A percentile compares a stretch with the other conserved stretches of the same genome.
Evolutionary conservation across 495 filamentous ascomycete genomes (phyloP).

Genomic region (Trichoderma asperelloides): DNA sequence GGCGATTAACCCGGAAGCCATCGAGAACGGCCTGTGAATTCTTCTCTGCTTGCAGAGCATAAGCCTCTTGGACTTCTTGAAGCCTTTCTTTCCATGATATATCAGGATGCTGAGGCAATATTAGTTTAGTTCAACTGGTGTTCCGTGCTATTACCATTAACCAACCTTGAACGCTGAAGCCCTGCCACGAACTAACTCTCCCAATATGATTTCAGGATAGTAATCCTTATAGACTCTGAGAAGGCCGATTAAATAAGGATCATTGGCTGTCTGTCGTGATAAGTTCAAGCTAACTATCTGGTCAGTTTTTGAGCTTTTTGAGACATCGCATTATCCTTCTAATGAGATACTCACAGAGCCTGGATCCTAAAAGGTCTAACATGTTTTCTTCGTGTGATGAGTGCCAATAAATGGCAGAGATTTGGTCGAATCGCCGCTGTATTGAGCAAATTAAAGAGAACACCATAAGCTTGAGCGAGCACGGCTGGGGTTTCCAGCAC

Average conservation of each 20-base stretch:
- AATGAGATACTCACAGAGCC: slow-evolving; percentile 49
- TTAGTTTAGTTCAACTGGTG: background rate
- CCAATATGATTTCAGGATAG: slow-evolving; percentile 81
- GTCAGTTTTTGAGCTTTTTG: slow-evolving; percentile 15
- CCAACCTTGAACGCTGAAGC: slow-evolving; percentile 48
- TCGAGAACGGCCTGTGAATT: slow-evolving; percentile 26
- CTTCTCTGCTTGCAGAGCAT: slow-evolving; percentile 34
- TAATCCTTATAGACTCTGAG: slow-evolving; percentile 80
- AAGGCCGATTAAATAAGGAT: slow-evolving; percentile 69
- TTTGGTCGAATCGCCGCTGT: slow-evolving; percentile 62
- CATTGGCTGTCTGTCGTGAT: slow-evolving; percentile 54
- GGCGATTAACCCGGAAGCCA: slow-evolving; percentile 45
- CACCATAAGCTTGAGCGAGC: slow-evolving; percentile 62
- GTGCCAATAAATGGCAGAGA: slow-evolving; percentile 74
- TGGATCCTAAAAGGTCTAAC: slow-evolving; percentile 82
- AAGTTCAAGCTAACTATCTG: slow-evolving; percentile 42
- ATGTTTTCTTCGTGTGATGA: slow-evolving; percentile 78
- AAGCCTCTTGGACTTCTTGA: slow-evolving; percentile 54
- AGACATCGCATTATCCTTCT: too few species aligned
- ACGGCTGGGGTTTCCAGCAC: slow-evolving; percentile 55
- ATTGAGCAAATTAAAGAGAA: slow-evolving; percentile 77
- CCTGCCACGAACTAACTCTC: slow-evolving; percentile 45
- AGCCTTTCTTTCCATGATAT: slow-evolving; percentile 66
- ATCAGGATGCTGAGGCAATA: slow-evolving; percentile 54
- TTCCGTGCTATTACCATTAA: background rate